These are phyloP conservation scores for Thelonectria discophora DNA, from an alignment of 2,329 filamentous ascomycete genomes.

Conservation along the genomic window DNA sequence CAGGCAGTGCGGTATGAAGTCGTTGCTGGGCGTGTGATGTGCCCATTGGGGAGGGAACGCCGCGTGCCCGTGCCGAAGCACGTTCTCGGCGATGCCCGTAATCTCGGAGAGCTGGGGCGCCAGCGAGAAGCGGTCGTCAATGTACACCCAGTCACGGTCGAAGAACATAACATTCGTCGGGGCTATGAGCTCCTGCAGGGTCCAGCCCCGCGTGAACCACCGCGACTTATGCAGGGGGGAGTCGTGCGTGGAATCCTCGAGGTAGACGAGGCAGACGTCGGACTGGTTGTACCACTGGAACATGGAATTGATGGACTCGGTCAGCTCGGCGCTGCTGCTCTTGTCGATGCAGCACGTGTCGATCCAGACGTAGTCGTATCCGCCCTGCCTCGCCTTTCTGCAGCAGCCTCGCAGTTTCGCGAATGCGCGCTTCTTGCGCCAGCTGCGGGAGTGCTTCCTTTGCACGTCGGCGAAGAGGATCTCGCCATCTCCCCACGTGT, in stretches of 20 bases:
- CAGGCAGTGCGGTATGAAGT: constrained; percentile 12
- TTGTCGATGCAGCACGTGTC: constrained; percentile 25
- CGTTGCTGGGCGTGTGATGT: constrained; percentile 10
- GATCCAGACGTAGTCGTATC: constrained; percentile 14
- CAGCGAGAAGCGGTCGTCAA: constrained; percentile 37
- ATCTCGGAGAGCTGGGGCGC: constrained; percentile 18
- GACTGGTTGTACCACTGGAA: constrained; percentile 18
- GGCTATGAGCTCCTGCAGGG: constrained; percentile 72
- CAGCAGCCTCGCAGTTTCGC: constrained; percentile 14
- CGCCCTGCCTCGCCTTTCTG: constrained; percentile 5
- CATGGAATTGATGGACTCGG: constrained; percentile 23
- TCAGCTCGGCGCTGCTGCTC: constrained; percentile 15
- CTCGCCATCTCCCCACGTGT: constrained; percentile 47
- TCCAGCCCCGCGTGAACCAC: constrained; percentile 59
- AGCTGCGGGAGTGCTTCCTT: constrained; percentile 5
- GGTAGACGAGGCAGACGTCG: constrained; percentile 15
- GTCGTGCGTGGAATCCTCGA: constrained; percentile 1
- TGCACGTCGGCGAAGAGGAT: constrained; percentile 41
- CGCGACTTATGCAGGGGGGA: constrained; percentile 4
- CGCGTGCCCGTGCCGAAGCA: constrained; percentile 17
- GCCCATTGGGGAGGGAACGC: constrained; percentile 5
- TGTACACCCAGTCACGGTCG: constrained; percentile 37
- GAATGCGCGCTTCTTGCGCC: constrained; percentile 13
- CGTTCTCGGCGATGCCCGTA: constrained; percentile 33
- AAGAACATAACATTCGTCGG: constrained; percentile 43